Base-by-base conservation (phyloP, 306 rosid species). In the Medicago arabica region DNA sequence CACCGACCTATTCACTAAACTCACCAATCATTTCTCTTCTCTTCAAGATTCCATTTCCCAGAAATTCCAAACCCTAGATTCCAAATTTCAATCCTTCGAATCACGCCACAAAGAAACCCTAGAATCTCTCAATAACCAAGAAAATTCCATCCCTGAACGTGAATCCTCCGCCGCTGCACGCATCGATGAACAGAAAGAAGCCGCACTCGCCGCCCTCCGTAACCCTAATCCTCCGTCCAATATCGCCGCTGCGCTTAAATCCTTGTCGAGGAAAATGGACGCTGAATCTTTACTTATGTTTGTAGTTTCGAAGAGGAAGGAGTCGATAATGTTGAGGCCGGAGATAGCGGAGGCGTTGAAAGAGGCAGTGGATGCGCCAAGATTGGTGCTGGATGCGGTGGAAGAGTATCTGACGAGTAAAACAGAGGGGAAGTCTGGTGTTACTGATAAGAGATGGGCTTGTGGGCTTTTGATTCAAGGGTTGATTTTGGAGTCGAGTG, bases 391-490 rank as follows among this genome's bases (percentile, higher is more conserved):
- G 54, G 96, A 85, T 36, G 88, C 97, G 0, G 63, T 88, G 75
- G 89, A 83, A 17, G 91, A 86, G 63, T 89, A 88, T 76, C 23
- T 89, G 61, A 82, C 69, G 75, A 60, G 83, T 17, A 92, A 88
- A 51, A 78, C 65, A 23, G 81, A 41, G 13, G 14, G 81, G n/a
- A 91, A 79, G 76, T 70, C 86, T 17, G 96, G 91, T 31, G 90
- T 88, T 10, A 91, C 93, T 0, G 97, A 92, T 75, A 92, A 83
- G 87, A 77, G 97, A 57, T 92, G 97, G 97, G 97, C 91, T 1
- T 89, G 96, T 63, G 96, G 91, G 74, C 81, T 92, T 49, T 43
- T 92, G 84, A 72, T 92, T 75, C 96, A 89, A 79, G 91, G 88
- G 5, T 74, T 92, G 78, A 80, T 84, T 79, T 89, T 89, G 2